Base-by-base conservation (phyloP, 257 asterid species). In the Solanum pinnatisectum region DNA sequence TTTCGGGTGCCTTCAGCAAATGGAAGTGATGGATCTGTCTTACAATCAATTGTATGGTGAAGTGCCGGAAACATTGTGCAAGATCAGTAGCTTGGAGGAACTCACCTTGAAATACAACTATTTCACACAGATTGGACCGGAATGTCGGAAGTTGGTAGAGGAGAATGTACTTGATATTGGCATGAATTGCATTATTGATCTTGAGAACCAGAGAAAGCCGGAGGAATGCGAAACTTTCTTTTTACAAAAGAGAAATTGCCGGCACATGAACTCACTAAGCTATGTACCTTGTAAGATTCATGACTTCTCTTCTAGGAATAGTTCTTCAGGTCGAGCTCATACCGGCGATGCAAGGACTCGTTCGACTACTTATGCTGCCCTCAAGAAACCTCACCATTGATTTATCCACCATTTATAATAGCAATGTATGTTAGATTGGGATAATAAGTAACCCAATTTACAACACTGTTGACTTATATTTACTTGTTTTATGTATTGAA, bases 1-100 rank as follows among this genome's bases (percentile, higher is more conserved):
- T 0, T 94, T 94, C 30, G 95, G 96, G 7, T 94, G 98, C 91
- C 84, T 94, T 23, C 12, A 23, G 6, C 74, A 59, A 1, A 65
- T 95, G 91, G 5, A 79, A 56, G 33, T 33, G 3, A 76, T 95
- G 32, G 91, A 93, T 85, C 1, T 94, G 2, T 82, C 96, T 0
- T 12, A 11, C 71, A 95, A 95, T 37, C 39, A 77, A 13, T 68
- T 95, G 3, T 94, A 94, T 84, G 97, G 98, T 9, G 42, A 87
- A 2, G 95, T 95, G 7, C 98, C 97, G 3, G 98, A 95, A 78
- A 27, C 84, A 2, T 1, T 94, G 63, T 95, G 98, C 94, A 87
- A 20, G 36, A 88, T 94, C 11, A 22, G 32, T 1, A 12, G 71
- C 49, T 87, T 94, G 23, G 33, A 16, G 1, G 6, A 85, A 37